Evolutionary conservation across 768 basidiomycete species (phyloP), one percentile per base, ranked within the genome.

Genomic region (Clitopilus hobsonii): DNA sequence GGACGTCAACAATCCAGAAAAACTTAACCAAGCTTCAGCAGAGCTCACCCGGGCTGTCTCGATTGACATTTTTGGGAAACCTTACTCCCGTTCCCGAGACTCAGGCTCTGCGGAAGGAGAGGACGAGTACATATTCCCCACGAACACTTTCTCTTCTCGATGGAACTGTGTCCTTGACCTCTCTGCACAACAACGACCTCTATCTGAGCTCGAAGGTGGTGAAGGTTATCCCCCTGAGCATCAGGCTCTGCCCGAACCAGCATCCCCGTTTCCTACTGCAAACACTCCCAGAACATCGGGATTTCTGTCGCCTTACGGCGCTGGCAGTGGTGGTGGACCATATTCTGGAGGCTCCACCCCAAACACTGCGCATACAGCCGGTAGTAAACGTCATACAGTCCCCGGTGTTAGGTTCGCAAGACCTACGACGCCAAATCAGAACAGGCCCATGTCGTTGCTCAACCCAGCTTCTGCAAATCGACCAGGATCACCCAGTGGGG

Each of bases 101-200:
- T 57, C n/a, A n/a, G n/a, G n/a, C 60, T 36, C 62, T 60, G n/a
- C n/a, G n/a, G n/a, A n/a, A 4, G 61, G 64, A 11, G 56, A 58
- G 6, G 61, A 63, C 26, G 47, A 61, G 4, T 25, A 65, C 7
- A 54, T 63, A 1, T 91, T 85, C 60, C 91, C 89, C 0, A 91
- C 94, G 6, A 73, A 71, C 11, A 76, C 83, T 0, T 97, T 94
- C 68, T 82, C 85, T 0, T 94, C 94, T 0, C 76, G 86, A 26
- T 97, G 94, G 94, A 96, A 92, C 60, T 94, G 92, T 60, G 75
- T 91, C 1, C 82, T 97, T 18, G 91, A 95, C 66, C 76, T 97
- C n/a, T 67, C 75, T 6, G 65, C 76, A 16, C 70, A 73, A 24
- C 73, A 71, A 29, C 49, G 51, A 3, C 68, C 67, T n/a, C 53